Conservation (phyloP, 768 basidiomycete genomes). For the Psilocybe tampanensis region DNA sequence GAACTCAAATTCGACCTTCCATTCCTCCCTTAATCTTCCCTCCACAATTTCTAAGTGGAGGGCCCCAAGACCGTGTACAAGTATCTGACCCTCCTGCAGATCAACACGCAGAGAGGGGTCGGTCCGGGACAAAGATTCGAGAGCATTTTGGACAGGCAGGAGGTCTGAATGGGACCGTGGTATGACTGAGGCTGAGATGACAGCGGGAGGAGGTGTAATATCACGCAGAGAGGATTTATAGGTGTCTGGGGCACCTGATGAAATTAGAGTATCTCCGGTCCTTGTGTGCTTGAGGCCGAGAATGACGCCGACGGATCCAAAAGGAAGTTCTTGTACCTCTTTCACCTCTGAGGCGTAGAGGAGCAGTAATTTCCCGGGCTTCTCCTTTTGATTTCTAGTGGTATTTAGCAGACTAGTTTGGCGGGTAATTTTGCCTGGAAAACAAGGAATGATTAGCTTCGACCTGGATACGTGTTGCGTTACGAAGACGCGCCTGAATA, state of each 20-base stretch:
- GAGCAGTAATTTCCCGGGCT: slow-evolving; percentile 71
- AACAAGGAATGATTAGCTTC: slow-evolving; percentile 1
- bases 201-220: slow-evolving; percentile 78
- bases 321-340: slow-evolving; percentile 80
- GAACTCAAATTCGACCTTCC: slow-evolving; percentile 76
- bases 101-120: slow-evolving; percentile 89
- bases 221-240: slow-evolving; percentile 52
- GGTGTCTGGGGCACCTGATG: slow-evolving; percentile 41
- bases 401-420: slow-evolving; percentile 66
- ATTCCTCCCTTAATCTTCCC: slow-evolving; percentile 79
- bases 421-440: slow-evolving; percentile 65
- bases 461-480: background rate
- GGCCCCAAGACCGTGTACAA: slow-evolving; percentile 83
- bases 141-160: slow-evolving; percentile 74
- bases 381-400: slow-evolving; percentile 70
- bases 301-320: slow-evolving; percentile 84
- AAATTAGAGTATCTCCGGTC: slow-evolving; percentile 84
- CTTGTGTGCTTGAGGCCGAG: slow-evolving; percentile 83
- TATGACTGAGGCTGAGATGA: slow-evolving; percentile 83
- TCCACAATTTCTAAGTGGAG: slow-evolving; percentile 90
- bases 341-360: slow-evolving; percentile 76
- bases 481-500: slow-evolving; percentile 67
- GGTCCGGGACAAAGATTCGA: slow-evolving; percentile 74
- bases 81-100: slow-evolving; percentile 77
- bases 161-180: slow-evolving; percentile 81